These are phyloP conservation scores for Trametes meyenii DNA, from an alignment of 768 basidiomycete genomes.

Conservation along the genomic window DNA sequence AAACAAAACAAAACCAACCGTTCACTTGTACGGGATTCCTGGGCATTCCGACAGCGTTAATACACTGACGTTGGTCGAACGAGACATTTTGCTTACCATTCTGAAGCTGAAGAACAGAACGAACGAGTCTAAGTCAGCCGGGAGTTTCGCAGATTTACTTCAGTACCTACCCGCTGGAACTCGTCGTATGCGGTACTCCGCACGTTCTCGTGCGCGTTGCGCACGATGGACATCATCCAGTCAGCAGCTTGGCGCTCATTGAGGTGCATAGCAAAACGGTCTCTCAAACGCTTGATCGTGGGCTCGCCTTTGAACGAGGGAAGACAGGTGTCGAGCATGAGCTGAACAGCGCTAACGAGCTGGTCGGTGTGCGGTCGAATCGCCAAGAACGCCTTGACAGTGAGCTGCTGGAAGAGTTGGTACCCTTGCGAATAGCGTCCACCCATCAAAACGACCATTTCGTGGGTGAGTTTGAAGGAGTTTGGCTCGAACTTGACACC, in stretches of 20 bases:
- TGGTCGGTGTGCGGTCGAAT: constrained; percentile 94
- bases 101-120: constrained; percentile 42
- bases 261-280: constrained; percentile 82
- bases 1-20: neutral
- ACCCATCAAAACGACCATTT: constrained; percentile 98
- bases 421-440: constrained; percentile 94
- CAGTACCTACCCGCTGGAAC: constrained; percentile 77
- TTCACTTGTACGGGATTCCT: constrained; percentile 40
- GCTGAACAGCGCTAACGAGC: constrained; percentile 81
- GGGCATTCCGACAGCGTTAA: neutral
- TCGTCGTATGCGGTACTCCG: constrained; percentile 94
- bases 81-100: constrained; percentile 38
- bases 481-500: constrained; percentile 98
- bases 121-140: neutral
- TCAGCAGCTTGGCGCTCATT: constrained; percentile 92
- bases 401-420: constrained; percentile 89
- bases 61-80: neutral
- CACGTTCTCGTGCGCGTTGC: constrained; percentile 94
- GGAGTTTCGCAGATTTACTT: neutral
- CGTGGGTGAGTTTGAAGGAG: constrained; percentile 98
- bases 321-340: constrained; percentile 94
- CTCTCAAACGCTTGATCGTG: constrained; percentile 84
- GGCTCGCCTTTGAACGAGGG: constrained; percentile 97
- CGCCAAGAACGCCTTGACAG: constrained; percentile 95
- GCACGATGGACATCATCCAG: constrained; percentile 86